Evolutionary conservation across 2,329 filamentous ascomycete genomes (phyloP).

Genomic region (Xenoacremonium recifei): DNA sequence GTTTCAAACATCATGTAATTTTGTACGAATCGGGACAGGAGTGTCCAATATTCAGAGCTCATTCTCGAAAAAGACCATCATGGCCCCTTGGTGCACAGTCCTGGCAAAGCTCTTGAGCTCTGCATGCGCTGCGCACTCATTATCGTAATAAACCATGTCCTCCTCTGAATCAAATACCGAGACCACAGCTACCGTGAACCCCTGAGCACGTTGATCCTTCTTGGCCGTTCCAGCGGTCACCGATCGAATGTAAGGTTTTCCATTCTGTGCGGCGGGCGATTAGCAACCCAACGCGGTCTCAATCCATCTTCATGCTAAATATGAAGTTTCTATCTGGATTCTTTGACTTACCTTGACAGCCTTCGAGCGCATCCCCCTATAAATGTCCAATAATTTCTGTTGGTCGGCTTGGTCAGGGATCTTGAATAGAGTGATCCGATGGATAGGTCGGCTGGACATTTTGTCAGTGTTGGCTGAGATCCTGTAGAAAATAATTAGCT

Average conservation of each 20-base stretch:
- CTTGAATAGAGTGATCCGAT: constrained; percentile 40
- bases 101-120: constrained; percentile 32
- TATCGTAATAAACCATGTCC: constrained; percentile 63
- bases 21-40: no score
- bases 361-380: constrained; percentile 29
- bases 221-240: constrained; percentile 48
- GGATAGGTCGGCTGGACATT: no score
- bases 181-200: constrained; percentile 56
- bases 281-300: no score
- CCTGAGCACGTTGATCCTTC: constrained; percentile 54
- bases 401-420: constrained; percentile 31
- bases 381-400: constrained; percentile 28
- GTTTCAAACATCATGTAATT: no score
- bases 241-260: constrained; percentile 58
- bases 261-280: constrained; percentile 42
- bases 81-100: constrained; percentile 33
- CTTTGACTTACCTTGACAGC: constrained; percentile 29
- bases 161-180: constrained; percentile 55
- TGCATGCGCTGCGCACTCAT: constrained; percentile 33
- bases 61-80: constrained; percentile 53
- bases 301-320: no score
- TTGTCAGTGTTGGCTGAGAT: no score
- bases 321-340: fast-evolving
- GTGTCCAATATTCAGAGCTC: constrained; percentile 5
- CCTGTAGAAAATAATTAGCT: no score